Percentiles rank a stretch among this genome's conserved stretches.
phyloP scores from a whole-genome alignment of 1,284 basidiomycete genomes.

The Heterobasidion occidentale region DNA sequence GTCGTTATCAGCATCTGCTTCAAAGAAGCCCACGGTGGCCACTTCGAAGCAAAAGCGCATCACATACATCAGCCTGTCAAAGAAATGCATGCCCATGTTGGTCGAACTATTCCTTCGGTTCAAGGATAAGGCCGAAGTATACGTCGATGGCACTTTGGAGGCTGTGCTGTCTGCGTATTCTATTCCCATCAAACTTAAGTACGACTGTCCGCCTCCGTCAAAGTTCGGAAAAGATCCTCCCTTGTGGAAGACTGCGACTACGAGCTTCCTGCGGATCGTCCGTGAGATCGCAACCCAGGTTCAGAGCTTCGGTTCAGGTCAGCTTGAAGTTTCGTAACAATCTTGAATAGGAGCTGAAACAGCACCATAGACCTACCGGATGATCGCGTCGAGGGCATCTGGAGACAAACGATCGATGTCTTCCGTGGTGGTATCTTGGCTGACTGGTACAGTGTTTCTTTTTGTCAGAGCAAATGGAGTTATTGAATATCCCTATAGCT shows the following conservation, averaged over 20 bases:
- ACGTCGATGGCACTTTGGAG: constrained; percentile 79
- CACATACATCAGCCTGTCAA: constrained; percentile 83
- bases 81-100: constrained; percentile 80
- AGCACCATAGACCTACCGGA: constrained; percentile 40
- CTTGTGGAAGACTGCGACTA: constrained; percentile 87
- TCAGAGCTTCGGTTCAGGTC: constrained; percentile 34
- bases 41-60: constrained; percentile 57
- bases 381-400: constrained; percentile 69
- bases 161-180: constrained; percentile 77
- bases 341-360: background rate
- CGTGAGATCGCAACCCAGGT: constrained; percentile 53
- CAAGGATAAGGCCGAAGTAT: constrained; percentile 56
- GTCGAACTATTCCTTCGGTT: constrained; percentile 66
- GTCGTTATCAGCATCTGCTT: constrained; percentile 14
- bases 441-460: constrained; percentile 56
- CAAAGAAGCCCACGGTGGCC: constrained; percentile 54
- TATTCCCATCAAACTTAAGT: constrained; percentile 89
- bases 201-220: constrained; percentile 84
- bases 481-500: constrained; percentile 26
- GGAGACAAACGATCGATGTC: constrained; percentile 81
- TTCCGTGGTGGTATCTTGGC: constrained; percentile 78
- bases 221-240: constrained; percentile 82
- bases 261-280: constrained; percentile 60
- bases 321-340: background rate
- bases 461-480: background rate